Evolutionary conservation across 495 filamentous ascomycete species (phyloP), one percentile per base, ranked within the genome.

Genomic region (Stereocaulon alpinum): DNA sequence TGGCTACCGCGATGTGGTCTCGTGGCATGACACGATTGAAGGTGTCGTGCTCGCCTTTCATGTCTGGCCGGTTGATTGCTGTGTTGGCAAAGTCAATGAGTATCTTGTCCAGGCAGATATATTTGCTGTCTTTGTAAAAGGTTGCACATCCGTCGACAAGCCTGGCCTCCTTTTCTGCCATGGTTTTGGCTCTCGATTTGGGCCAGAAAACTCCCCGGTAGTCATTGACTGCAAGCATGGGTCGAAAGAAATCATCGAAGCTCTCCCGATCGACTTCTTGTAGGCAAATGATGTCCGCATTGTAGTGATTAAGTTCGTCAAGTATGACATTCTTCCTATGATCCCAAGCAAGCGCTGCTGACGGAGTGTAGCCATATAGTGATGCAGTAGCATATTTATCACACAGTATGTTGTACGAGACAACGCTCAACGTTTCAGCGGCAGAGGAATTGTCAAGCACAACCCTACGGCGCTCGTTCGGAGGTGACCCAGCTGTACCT

Each of bases 11-110:
- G 65, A 98, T 95, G 67, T 97, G 88, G 73, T 98, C 93, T 73
- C 91, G 87, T 60, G 91, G 91, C 93, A 96, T 97, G 18, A 97
- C 83, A 14, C 93, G 85, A 69, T 98, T 97, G 77, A 93, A 97
- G 60, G 96, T 90, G 65, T 98, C 94, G 66, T 92, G 87, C 55
- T 91, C 86, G 40, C 88, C 86, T 72, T 96, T 97, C 80, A 94
- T 93, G 70, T 96, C 93, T 6, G 89, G 87, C 53, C 94, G 80
- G 59, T 92, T 88, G 70, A 97, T 93, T 59, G 93, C 92, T 18
- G 83, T 86, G 60, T 88, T 86, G n/a, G 85, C 83, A 70, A 96
- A 95, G 70, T 95, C 89, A 66, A 98, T 82, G 48, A 95, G 68
- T 57, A 95, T 85, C 74, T 96, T 96, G 74, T 96, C 91, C 32